Percentiles rank a stretch among this genome's conserved stretches.
These are phyloP conservation scores for Xerocomellus intermedius DNA, from an alignment of 768 basidiomycete species.

Conservation along the genomic window DNA sequence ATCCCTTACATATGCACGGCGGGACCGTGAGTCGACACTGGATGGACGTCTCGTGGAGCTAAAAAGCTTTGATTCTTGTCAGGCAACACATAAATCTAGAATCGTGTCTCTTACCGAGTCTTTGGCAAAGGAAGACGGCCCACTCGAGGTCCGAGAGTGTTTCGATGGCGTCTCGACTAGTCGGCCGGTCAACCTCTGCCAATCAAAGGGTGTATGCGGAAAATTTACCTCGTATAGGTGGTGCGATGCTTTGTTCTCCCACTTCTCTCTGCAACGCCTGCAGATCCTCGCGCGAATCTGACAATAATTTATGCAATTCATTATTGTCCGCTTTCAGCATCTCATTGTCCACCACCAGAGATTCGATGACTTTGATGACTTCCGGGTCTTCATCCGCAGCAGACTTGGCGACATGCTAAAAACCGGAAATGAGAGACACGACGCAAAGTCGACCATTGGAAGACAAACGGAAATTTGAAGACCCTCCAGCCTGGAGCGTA, in stretches of 20 bases:
- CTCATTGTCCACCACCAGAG: constrained; percentile 86
- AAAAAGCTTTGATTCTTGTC: constrained; percentile 23
- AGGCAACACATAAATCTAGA: constrained; percentile 29
- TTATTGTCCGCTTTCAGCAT: constrained; percentile 76
- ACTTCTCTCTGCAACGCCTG: constrained; percentile 68
- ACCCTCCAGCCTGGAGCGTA: constrained; percentile 57
- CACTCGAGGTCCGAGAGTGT: constrained; percentile 43
- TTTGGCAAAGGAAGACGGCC: constrained; percentile 42
- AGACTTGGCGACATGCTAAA: constrained; percentile 42
- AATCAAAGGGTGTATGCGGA: not conserved
- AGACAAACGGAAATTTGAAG: too few relatives aligned
- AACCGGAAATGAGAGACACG: constrained; percentile 15
- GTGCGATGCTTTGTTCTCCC: constrained; percentile 63
- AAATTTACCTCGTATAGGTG: constrained; percentile 46
- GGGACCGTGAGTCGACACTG: constrained; percentile 35
- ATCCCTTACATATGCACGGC: constrained; percentile 34
- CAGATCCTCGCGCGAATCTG: constrained; percentile 76
- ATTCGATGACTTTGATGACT: constrained; percentile 69
- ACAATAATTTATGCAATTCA: constrained; percentile 73
- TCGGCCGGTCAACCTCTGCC: constrained; percentile 3
- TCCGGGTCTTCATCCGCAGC: constrained; percentile 49
- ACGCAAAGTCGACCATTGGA: too few relatives aligned
- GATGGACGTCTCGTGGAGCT: constrained; percentile 30
- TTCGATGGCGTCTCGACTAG: constrained; percentile 37
- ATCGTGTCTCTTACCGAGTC: constrained; percentile 43